Evolutionary conservation across 495 filamentous ascomycete species (phyloP), one percentile per base, ranked within the genome.

Genomic region (Rostrohypoxylon terebratum): DNA sequence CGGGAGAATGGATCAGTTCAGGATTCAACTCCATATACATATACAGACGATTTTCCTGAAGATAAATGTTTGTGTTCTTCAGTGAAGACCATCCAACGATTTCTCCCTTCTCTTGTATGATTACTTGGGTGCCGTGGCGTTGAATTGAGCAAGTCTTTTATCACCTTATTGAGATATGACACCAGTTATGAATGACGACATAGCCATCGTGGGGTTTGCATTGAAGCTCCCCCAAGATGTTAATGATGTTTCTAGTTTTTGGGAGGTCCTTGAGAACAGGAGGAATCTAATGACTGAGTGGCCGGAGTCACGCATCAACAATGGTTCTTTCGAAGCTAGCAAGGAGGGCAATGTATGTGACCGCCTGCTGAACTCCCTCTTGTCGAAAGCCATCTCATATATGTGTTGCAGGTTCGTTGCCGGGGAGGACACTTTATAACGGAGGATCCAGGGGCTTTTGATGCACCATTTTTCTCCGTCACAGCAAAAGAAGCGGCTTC

Each of bases 381-480:
- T 13, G 3, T 1, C 1, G n/a, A 45, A 38, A 28, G 8, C 2
- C n/a, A 2, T 51, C 65, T 68, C 21, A 73, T 44, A 21, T 33
- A 23, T 25, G 11, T 54, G 11, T 45, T 16, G 28, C 13, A 73
- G 70, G n/a, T 73, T 34, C 54, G 21, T 11, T 68, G 59, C 13
- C 45, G 65, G 13, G 79, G 79, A 33, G 78, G 68, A 1, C 74
- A 81, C 60, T 81, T 81, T 57, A 59, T 82, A 31, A 66, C 45
- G n/a, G 81, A 86, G 25, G 83, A 88, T 66, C 54, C 85, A 6
- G 77, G 75, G 4, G 69, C 65, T 0, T 90, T 89, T 69, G 87
- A 82, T 38, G 73, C 79, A 0, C 67, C 73, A 0, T 91, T 91
- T 80, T 91, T 91, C 77, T 80, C 80, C n/a, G 84, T 89, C 36